These are phyloP conservation scores for Begonia peltatifolia DNA, from an alignment of 306 rosid species.

Conservation along the genomic window DNA sequence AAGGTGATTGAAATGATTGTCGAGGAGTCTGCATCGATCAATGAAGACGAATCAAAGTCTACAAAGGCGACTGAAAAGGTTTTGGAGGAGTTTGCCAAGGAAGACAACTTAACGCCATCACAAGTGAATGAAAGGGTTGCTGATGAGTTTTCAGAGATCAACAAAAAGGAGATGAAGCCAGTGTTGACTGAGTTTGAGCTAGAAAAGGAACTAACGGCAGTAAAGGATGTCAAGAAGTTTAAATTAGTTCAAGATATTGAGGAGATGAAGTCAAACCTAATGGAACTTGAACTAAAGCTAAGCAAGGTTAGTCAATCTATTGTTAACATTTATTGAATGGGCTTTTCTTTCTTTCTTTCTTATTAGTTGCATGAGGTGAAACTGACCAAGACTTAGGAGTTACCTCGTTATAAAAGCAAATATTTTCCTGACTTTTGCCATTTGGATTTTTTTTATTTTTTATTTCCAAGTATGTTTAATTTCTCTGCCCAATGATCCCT, in stretches of 20 bases:
- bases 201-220: neutral
- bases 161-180: slow-evolving; percentile 16
- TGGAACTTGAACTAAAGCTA: slow-evolving; percentile 56
- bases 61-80: neutral
- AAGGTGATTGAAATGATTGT: slow-evolving; percentile 2
- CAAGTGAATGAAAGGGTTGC: neutral
- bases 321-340: neutral
- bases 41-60: neutral
- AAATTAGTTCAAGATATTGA: slow-evolving; percentile 45
- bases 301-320: slow-evolving; percentile 36
- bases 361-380: slow-evolving; percentile 3
- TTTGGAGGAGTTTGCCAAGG: slow-evolving; percentile 16
- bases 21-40: slow-evolving; percentile 13
- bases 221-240: slow-evolving; percentile 11
- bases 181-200: slow-evolving; percentile 6
- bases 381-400: neutral
- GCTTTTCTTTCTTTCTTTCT: neutral
- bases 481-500: no score
- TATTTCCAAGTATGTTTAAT: no score
- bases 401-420: no score
- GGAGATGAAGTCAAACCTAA: slow-evolving; percentile 60
- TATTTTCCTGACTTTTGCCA: no score
- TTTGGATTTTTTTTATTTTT: no score
- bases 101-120: neutral
- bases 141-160: slow-evolving; percentile 11